Evolutionary conservation across 306 rosid genomes (phyloP).

Genomic region (Luffa acutangula): DNA sequence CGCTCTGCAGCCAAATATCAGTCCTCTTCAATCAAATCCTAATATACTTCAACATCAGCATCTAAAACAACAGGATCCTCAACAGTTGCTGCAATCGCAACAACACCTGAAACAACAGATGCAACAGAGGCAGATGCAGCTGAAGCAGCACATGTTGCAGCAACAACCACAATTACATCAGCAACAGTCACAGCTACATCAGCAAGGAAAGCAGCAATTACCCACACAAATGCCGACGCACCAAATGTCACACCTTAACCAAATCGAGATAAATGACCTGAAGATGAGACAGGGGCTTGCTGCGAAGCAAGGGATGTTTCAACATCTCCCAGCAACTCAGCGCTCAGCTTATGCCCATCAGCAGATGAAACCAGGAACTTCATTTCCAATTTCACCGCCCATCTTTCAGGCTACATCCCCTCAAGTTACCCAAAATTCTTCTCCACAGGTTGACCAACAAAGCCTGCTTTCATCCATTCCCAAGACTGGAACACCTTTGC

Average conservation of each 20-base stretch:
- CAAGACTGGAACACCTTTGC: slow-evolving; percentile 70
- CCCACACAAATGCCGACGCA: slow-evolving; percentile 53
- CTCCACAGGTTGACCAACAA: slow-evolving; percentile 90
- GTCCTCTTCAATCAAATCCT: slow-evolving; percentile 44
- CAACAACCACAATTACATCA: slow-evolving; percentile 28
- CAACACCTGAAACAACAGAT: slow-evolving; percentile 43
- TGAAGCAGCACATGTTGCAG: slow-evolving; percentile 43
- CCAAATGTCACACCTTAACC: slow-evolving; percentile 61
- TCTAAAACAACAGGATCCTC: slow-evolving; percentile 60
- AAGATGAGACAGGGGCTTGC: slow-evolving; percentile 53
- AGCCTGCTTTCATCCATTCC: slow-evolving; percentile 37
- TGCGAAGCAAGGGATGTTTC: slow-evolving; percentile 61
- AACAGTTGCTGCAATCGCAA: slow-evolving; percentile 40
- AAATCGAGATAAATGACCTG: slow-evolving; percentile 58
- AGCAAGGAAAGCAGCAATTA: slow-evolving; percentile 56
- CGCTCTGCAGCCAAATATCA: slow-evolving; percentile 44
- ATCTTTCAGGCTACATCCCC: slow-evolving; percentile 77
- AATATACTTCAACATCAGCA: slow-evolving; percentile 57
- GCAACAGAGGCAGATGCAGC: slow-evolving; percentile 39
- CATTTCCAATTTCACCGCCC: slow-evolving; percentile 64
- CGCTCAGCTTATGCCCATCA: slow-evolving; percentile 65
- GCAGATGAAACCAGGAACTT: slow-evolving; percentile 52
- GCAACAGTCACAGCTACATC: slow-evolving; percentile 41
- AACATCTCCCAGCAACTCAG: slow-evolving; percentile 54
- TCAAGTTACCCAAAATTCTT: slow-evolving; percentile 73